Conservation (phyloP, 1,139 yeast species). For the Lodderomyces oxycetoniae region DNA sequence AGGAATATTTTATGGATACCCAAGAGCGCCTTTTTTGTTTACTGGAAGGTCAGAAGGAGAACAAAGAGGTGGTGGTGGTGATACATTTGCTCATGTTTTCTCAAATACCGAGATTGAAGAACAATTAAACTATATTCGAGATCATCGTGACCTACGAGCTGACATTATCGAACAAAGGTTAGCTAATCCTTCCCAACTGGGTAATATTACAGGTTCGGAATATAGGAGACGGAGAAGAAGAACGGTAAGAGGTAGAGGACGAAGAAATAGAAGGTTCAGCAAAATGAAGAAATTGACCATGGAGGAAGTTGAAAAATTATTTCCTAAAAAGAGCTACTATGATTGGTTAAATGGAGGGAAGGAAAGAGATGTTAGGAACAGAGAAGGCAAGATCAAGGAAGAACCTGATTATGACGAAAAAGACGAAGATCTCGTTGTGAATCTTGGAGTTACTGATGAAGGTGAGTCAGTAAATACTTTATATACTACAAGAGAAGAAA, state of each 20-base stretch:
- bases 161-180: conserved; percentile 29
- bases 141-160: conserved; percentile 28
- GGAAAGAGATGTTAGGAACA: conserved; percentile 31
- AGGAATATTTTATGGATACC: not conserved
- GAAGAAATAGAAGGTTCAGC: conserved; percentile 36
- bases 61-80: not conserved
- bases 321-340: conserved; percentile 59
- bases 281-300: conserved; percentile 53
- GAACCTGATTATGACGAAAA: conserved; percentile 19
- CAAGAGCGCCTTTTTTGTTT: not conserved
- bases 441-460: conserved; percentile 2
- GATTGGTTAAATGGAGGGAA: conserved; percentile 61
- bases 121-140: conserved; percentile 33
- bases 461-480: conserved; percentile 9
- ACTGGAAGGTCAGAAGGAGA: not conserved
- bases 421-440: conserved; percentile 5
- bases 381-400: conserved; percentile 35
- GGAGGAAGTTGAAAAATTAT: conserved; percentile 59
- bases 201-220: not conserved
- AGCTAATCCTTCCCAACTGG: conserved; percentile 1
- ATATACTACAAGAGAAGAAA: conserved; percentile 5
- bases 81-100: conserved; percentile 10
- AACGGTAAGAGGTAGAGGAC: conserved; percentile 22
- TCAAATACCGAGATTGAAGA: conserved; percentile 27
- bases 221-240: conserved; percentile 22